Evolutionary conservation across 176 grass and related monocot species (phyloP), one percentile per base, ranked within the genome.

Genomic region (Oropetium thomaeum): DNA sequence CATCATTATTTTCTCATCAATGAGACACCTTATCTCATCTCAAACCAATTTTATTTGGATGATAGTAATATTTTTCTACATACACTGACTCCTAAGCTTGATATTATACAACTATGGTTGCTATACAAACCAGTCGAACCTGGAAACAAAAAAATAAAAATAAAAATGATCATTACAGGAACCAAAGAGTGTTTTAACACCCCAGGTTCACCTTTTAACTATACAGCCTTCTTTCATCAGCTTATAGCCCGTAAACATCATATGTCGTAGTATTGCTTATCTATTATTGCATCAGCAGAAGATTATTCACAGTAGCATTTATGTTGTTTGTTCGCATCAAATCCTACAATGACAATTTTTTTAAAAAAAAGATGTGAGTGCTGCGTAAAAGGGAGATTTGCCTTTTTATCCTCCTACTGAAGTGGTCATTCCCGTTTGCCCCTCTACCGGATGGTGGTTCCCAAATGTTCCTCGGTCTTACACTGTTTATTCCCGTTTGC

Each of bases 291-390:
- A 88, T 82, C 81, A 92, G 54, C 82, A 99, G 81, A 86, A 99
- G 96, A 99, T 99, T 99, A 99, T 99, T 99, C 89, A 99, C 92
- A 84, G 96, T 99, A 39, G 90, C 79, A 73, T 96, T 96, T 77
- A 96, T 82, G 75, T 99, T 99, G 87, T 92, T 96, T 60, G 92
- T 99, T 83, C 96, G 90, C 71, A 68, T 84, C 83, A 99, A 90
- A 90, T 99, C 96, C 96, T 99, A 81, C 53, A 84, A 44, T 39
- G 47, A 73, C 14, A 69, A 60, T 73, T 45, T 66, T 35, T 13
- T 65, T 62, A 5, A 80, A 43, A 31, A 11, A 73, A 58, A 79
- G 13, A 5, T 10, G 52, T 73, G 42, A 66, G 59, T 69, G 66
- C 14, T n/a, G n/a, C n/a, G n/a, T n/a, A n/a, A n/a, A n/a, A n/a